phyloP scores from a whole-genome alignment of 176 grass and related monocot species.

The Phoenix dactylifera region DNA sequence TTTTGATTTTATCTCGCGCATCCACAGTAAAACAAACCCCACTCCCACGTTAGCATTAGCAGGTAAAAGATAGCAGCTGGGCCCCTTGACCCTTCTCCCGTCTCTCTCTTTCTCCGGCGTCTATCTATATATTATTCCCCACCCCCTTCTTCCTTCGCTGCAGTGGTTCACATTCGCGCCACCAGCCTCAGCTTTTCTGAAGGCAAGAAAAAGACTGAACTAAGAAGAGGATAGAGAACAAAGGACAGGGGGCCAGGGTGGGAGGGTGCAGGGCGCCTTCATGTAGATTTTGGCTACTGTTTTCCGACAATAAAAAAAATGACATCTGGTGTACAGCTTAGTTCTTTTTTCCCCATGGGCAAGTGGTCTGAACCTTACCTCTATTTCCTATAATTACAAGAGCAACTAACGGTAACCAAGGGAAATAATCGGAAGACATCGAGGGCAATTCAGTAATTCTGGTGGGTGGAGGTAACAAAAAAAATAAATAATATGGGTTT shows the following conservation, averaged over 20 bases:
- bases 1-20: too few relatives aligned
- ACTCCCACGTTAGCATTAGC: neutral
- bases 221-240: neutral
- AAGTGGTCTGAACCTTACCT: too few relatives aligned
- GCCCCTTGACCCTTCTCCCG: neutral
- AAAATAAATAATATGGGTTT: neutral
- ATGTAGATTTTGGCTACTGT: slow-evolving; percentile 7
- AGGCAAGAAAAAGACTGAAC: too few relatives aligned
- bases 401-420: neutral
- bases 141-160: neutral
- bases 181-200: neutral
- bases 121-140: slow-evolving; percentile 1
- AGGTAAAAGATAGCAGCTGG: neutral
- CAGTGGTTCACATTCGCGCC: slow-evolving; percentile 5
- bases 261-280: neutral
- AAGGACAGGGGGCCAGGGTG: neutral
- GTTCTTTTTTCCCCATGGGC: too few relatives aligned
- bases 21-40: too few relatives aligned
- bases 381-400: neutral
- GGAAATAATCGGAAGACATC: neutral
- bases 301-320: slow-evolving; percentile 1
- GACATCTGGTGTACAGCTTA: neutral
- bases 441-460: slow-evolving; percentile 12
- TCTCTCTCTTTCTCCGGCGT: neutral
- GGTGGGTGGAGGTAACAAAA: neutral